Evolutionary conservation across 2,329 filamentous ascomycete genomes (phyloP).

Genomic region (Cladosporium austrohemisphaericum): DNA sequence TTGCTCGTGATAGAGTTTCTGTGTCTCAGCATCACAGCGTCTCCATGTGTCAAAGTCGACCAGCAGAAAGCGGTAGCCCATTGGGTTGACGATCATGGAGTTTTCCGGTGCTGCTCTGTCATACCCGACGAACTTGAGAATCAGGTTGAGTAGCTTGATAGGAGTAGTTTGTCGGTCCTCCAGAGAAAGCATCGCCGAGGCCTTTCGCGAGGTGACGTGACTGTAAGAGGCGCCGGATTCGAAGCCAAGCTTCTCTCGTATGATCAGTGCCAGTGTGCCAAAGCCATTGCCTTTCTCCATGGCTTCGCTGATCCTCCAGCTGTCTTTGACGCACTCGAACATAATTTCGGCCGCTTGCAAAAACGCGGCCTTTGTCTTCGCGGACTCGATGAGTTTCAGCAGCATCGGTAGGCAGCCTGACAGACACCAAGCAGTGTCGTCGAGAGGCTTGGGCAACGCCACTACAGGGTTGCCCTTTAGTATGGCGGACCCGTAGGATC

Average conservation of each 20-base stretch:
- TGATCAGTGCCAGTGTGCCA: slow-evolving; percentile 75
- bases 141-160: slow-evolving; percentile 64
- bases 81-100: slow-evolving; percentile 90
- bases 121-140: slow-evolving; percentile 86
- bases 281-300: slow-evolving; percentile 97
- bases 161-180: slow-evolving; percentile 52
- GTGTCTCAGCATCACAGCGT: slow-evolving; percentile 68
- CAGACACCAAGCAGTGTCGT: slow-evolving; percentile 88
- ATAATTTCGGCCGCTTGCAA: slow-evolving; percentile 76
- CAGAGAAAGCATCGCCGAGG: slow-evolving; percentile 21
- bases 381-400: slow-evolving; percentile 77
- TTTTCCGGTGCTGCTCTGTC: slow-evolving; percentile 73
- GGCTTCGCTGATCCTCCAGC: slow-evolving; percentile 96
- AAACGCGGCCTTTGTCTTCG: slow-evolving; percentile 66
- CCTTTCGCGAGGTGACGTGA: slow-evolving; percentile 24
- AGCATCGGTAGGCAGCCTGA: slow-evolving; percentile 86
- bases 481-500: slow-evolving; percentile 74
- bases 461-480: slow-evolving; percentile 81
- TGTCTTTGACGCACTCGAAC: slow-evolving; percentile 80
- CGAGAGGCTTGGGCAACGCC: slow-evolving; percentile 74
- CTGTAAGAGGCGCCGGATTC: slow-evolving; percentile 25
- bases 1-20: slow-evolving; percentile 88
- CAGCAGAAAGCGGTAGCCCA: slow-evolving; percentile 87
- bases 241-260: slow-evolving; percentile 74
- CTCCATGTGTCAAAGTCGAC: slow-evolving; percentile 95